Evolutionary conservation across 78 protist species (phyloP), one percentile per base, ranked within the genome.

Genomic region (Dictyostelium brefeldianum): DNA sequence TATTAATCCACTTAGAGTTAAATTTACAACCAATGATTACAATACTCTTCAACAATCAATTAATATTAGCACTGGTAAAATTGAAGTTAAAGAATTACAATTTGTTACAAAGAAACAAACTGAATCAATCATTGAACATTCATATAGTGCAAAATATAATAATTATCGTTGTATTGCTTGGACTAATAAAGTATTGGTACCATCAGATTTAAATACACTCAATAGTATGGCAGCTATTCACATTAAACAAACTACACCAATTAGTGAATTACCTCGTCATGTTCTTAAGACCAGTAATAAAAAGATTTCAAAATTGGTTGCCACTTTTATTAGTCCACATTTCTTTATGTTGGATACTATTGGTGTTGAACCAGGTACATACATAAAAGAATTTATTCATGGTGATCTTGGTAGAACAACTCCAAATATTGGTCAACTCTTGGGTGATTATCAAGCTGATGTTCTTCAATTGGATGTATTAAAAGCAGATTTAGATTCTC

Each of bases 331-430:
- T n/a, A 81, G 75, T n/a, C 92, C 90, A 5, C 98, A 96, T 74
- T 95, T 47, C 51, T 41, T 97, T 11, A 20, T 73, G 15, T 65
- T 97, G 43, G 89, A 89, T 56, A 90, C 97, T 11, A 36, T 22
- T 65, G 70, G 46, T n/a, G 97, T 98, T 17, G 84, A 83, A 56
- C 96, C 98, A 7, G 97, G 97, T 25, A 92, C 97, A 51, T 95
- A 91, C 36, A 92, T 83, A 46, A 81, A 92, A 50, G 99, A 98
- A 78, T 97, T 98, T 46, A 96, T 96, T 12, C 98, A 98, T 56
- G 97, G 98, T 5, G 99, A 98, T 73, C 59, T 95, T 7, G 98
- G 99, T 15, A 89, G 99, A 31, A 98, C 99, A 10, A 14, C 22
- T 8, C 99, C 99, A 29, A 80, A 62, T 80, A 11, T 98, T 41